Base-by-base conservation (phyloP, 2,329 filamentous ascomycete genomes). In the Orbilia brochopaga region DNA sequence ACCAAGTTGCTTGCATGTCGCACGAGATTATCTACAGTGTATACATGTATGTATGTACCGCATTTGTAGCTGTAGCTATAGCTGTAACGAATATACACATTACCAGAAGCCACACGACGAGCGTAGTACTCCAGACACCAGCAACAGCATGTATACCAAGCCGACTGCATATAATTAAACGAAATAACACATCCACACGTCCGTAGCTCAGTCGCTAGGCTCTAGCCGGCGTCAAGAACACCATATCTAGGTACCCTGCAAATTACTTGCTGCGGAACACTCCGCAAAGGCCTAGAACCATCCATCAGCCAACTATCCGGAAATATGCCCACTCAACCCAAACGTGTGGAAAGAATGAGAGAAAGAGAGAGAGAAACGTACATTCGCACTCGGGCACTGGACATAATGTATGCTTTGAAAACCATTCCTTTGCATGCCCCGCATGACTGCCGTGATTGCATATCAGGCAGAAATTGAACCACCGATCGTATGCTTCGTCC, bases 361-460 rank as follows among this genome's bases (percentile, higher is more conserved):
- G 21, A 52, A 19, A 35, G 1, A 15, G 56, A 32, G 32, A 44
- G 58, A 15, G 15, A 44, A 44, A 89, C 37, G 83, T 82, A 74
- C 87, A 90, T 57, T 85, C 82, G 76, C 87, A 90, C 79, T 89
- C 87, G 0, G 87, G 86, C 55, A 89, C 86, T 0, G 87, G 87
- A 76, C 87, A 89, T 79, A 89, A 86, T 27, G 83, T 82, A 74
- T 89, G 87, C 32, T 85, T 79, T 5, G 83, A 81, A 75, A 89
- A 90, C 87, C 87, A 90, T 78, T 85, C 83, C 75, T 85, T 80
- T 4, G 87, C 86, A 77, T 89, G 87, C 75, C 89, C 87, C 65
- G 88, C 81, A 75, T 90, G 87, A 76, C 87, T 79, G 8, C 88
- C 86, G 76, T 90, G 87, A 76, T 88, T 86, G 77, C 87, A 90